These are phyloP conservation scores for Luvunga scandens DNA, from an alignment of 345 rosid genomes.

Conservation along the genomic window DNA sequence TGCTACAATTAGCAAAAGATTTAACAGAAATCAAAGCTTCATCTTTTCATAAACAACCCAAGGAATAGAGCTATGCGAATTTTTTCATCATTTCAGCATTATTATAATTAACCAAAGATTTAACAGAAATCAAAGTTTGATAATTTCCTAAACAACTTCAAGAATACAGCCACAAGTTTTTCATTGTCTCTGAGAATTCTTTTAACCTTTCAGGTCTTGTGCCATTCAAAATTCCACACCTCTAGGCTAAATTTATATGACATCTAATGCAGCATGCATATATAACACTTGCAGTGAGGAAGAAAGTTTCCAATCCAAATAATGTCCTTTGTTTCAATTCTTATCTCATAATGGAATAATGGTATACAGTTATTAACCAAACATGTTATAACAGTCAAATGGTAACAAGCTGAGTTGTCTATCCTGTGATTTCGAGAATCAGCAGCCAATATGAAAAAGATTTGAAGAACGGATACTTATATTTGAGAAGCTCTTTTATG, in stretches of 20 bases:
- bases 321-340: neutral
- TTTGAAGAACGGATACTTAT: neutral
- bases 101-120: neutral
- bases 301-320: neutral
- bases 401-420: neutral
- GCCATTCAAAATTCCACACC: neutral
- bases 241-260: neutral
- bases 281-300: too few species aligned
- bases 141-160: neutral
- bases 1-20: neutral
- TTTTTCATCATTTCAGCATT: neutral
- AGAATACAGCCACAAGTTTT: neutral
- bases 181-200: neutral
- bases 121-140: neutral
- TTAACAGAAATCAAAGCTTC: neutral
- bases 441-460: neutral
- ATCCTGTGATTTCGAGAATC: neutral
- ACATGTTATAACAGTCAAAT: neutral
- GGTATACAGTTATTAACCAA: neutral
- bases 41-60: neutral
- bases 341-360: neutral
- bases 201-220: neutral
- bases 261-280: neutral
- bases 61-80: neutral
- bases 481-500: neutral